A percentile compares a stretch with the other conserved stretches of the same genome.
Evolutionary conservation across 805 yeast species (phyloP).

Genomic region (Starmerella vitae): DNA sequence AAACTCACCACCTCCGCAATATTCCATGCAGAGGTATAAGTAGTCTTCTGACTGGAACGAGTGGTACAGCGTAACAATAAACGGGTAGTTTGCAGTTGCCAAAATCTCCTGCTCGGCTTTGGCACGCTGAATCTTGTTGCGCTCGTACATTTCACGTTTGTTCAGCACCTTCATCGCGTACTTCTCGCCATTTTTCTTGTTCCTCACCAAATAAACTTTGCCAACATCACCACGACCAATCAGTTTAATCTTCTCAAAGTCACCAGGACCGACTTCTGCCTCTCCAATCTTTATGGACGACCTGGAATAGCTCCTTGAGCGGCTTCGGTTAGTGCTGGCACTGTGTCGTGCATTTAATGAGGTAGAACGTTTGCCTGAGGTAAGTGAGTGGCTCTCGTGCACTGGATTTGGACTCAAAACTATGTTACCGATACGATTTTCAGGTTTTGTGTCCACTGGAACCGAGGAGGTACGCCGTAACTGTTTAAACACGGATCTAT

Average conservation of each 20-base stretch:
- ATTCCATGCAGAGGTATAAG: slow-evolving; percentile 91
- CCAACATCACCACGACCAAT: slow-evolving; percentile 98
- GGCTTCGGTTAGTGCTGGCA: slow-evolving; percentile 1
- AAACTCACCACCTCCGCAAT: slow-evolving; percentile 98
- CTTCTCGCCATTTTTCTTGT: slow-evolving; percentile 55
- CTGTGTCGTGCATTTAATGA: slow-evolving; percentile 2
- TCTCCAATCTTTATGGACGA: slow-evolving; percentile 60
- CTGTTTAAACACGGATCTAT: slow-evolving; percentile 18
- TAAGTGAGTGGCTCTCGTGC: neutral
- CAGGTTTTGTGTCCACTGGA: slow-evolving; percentile 44
- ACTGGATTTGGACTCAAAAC: neutral
- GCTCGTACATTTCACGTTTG: slow-evolving; percentile 85
- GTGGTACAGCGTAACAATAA: slow-evolving; percentile 89
- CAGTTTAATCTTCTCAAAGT: slow-evolving; percentile 80
- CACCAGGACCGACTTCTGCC: slow-evolving; percentile 71
- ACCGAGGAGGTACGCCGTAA: slow-evolving; percentile 70
- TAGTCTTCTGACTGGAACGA: slow-evolving; percentile 91
- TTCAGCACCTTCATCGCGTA: slow-evolving; percentile 88
- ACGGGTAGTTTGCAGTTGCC: slow-evolving; percentile 92
- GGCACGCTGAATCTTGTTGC: slow-evolving; percentile 89
- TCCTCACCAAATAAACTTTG: slow-evolving; percentile 81
- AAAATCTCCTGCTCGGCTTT: slow-evolving; percentile 93
- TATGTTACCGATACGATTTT: slow-evolving; percentile 4
- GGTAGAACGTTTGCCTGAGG: neutral
- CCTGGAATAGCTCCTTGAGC: slow-evolving; percentile 51